These are phyloP conservation scores for Botrytis aclada DNA, from an alignment of 2,329 filamentous ascomycete genomes.

Conservation along the genomic window DNA sequence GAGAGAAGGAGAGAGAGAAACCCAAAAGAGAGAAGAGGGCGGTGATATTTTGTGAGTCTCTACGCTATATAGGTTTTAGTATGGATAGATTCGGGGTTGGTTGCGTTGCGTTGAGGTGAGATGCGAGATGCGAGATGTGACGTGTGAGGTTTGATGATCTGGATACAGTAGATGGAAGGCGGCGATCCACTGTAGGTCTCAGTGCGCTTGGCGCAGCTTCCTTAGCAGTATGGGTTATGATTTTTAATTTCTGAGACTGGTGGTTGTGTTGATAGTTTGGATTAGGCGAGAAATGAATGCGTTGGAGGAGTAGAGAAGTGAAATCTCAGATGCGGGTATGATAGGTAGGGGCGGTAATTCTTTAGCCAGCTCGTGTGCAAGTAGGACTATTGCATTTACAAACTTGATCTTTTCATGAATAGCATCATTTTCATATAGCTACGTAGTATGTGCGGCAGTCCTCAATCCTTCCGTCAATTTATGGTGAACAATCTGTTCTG, in stretches of 20 bases:
- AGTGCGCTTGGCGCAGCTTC: background rate
- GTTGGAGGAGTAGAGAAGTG: background rate
- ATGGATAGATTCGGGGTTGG: background rate
- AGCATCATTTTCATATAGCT: no score
- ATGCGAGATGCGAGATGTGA: background rate
- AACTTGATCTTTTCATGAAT: background rate
- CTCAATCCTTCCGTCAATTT: background rate
- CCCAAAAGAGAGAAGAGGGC: background rate
- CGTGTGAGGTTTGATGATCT: background rate
- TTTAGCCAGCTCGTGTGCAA: background rate
- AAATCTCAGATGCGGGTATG: background rate
- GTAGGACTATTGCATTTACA: background rate
- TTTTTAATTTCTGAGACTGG: background rate
- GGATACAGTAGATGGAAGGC: background rate
- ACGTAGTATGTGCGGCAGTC: background rate
- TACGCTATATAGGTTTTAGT: background rate
- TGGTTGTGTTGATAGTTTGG: background rate
- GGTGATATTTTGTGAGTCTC: background rate
- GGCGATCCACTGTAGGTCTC: background rate
- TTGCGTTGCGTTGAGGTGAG: background rate
- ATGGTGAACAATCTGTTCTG: background rate
- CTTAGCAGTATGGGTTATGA: background rate
- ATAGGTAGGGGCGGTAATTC: no score
- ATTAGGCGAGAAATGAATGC: background rate
- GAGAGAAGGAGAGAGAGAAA: background rate